Conservation (phyloP, 1,284 basidiomycete genomes). For the Cystobasidiaceae sp. region DNA sequence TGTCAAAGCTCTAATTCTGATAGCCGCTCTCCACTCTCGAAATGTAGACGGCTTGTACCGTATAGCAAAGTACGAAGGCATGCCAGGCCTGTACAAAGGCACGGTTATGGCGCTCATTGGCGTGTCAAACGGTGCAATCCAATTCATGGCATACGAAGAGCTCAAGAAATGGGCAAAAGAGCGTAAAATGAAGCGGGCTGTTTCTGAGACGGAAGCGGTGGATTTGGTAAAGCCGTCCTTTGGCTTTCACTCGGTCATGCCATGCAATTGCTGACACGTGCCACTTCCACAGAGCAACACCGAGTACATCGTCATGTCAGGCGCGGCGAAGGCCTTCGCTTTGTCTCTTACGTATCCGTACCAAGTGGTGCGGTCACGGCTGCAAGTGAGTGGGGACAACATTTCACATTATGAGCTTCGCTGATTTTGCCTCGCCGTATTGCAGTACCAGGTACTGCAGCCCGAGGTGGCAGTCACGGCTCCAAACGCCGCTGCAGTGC, state of each 20-base stretch:
- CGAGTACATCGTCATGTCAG: constrained; percentile 89
- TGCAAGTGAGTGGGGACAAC: constrained; percentile 62
- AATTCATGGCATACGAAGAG: constrained; percentile 95
- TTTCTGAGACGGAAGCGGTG: constrained; percentile 66
- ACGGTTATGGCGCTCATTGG: constrained; percentile 85
- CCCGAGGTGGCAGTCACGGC: background rate
- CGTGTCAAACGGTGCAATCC: constrained; percentile 90
- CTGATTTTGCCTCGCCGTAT: background rate
- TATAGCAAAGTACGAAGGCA: constrained; percentile 58
- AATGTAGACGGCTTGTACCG: constrained; percentile 66
- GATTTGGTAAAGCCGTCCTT: constrained; percentile 62
- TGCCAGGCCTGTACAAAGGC: constrained; percentile 77
- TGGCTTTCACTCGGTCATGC: constrained; percentile 5
- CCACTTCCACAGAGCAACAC: constrained; percentile 72
- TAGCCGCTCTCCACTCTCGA: background rate
- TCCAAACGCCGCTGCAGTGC: background rate
- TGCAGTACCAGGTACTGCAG: background rate
- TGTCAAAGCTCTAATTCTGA: background rate
- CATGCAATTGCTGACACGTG: background rate
- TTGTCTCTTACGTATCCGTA: constrained; percentile 89
- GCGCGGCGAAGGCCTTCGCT: constrained; percentile 79
- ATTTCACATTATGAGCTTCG: background rate
- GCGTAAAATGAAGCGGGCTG: constrained; percentile 58
- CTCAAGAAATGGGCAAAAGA: constrained; percentile 86
- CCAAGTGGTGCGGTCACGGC: constrained; percentile 89